These are phyloP conservation scores for Metarhizium robertsii DNA, from an alignment of 2,329 filamentous ascomycete species.

Conservation along the genomic window DNA sequence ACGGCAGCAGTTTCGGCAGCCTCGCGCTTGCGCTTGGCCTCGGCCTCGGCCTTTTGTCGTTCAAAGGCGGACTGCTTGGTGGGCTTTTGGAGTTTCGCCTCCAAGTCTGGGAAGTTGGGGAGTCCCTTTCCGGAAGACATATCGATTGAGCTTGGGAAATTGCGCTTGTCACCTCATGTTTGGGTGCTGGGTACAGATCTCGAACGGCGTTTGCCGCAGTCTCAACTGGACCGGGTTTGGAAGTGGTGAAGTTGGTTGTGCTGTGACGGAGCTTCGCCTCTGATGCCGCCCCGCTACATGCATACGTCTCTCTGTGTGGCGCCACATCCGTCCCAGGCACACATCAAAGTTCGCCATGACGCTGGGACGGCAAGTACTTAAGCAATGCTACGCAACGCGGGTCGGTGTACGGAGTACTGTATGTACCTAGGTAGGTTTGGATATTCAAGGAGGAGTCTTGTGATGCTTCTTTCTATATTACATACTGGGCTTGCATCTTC, in stretches of 20 bases:
- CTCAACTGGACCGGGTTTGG: not conserved
- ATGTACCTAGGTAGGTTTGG: not conserved
- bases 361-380: not conserved
- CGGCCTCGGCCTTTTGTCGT: constrained; percentile 77
- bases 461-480: not conserved
- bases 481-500: not conserved
- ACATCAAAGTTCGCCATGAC: not conserved
- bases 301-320: constrained; percentile 2
- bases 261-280: not conserved
- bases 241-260: not conserved
- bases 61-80: constrained; percentile 83
- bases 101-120: constrained; percentile 58
- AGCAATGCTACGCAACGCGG: not conserved
- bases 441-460: not conserved
- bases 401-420: not conserved
- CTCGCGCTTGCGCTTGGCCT: constrained; percentile 77
- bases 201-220: not conserved
- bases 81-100: constrained; percentile 69
- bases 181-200: not conserved
- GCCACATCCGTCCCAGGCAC: no score
- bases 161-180: constrained; percentile 6
- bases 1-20: constrained; percentile 81
- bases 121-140: constrained; percentile 42
- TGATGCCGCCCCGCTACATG: constrained; percentile 8
- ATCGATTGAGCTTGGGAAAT: not conserved